phyloP scores from a whole-genome alignment of 2,329 filamentous ascomycete genomes.

The Calonectria montana region DNA sequence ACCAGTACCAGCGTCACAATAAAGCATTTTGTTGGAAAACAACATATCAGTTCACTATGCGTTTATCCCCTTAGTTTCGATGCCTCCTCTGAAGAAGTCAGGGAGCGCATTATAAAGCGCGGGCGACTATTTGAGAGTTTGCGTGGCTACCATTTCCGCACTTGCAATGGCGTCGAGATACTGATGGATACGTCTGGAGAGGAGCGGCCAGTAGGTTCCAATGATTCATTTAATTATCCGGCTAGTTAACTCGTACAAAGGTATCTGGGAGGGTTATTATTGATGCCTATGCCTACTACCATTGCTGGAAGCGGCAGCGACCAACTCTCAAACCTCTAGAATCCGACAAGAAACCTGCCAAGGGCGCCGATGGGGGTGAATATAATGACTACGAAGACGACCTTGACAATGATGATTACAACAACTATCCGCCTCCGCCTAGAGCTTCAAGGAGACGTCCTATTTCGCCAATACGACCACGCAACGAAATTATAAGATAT shows the following conservation, averaged over 20 bases:
- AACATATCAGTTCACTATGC: slow-evolving; percentile 40
- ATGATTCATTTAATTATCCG: neutral
- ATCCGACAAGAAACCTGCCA: neutral
- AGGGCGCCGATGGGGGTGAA: neutral
- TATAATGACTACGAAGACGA: too few relatives aligned
- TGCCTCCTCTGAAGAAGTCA: neutral
- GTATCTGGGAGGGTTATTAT: slow-evolving; percentile 3
- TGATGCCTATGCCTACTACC: neutral
- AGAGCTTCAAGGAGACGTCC: neutral
- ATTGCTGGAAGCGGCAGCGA: neutral
- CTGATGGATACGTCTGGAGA: neutral
- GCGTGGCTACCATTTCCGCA: neutral
- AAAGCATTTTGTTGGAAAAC: slow-evolving; percentile 38
- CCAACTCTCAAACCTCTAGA: neutral
- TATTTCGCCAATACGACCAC: neutral
- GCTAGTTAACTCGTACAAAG: neutral
- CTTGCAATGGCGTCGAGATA: neutral
- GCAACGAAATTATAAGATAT: neutral
- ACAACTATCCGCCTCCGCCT: neutral
- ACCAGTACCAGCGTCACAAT: slow-evolving; percentile 38
- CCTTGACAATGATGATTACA: neutral
- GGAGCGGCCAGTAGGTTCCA: neutral
- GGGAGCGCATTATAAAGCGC: neutral
- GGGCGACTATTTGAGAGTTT: neutral
- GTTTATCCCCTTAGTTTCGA: neutral